Percentiles rank a stretch among this genome's conserved stretches.
These are phyloP conservation scores for Calonectria henricotiae DNA, from an alignment of 2,329 filamentous ascomycete species.

Conservation along the genomic window DNA sequence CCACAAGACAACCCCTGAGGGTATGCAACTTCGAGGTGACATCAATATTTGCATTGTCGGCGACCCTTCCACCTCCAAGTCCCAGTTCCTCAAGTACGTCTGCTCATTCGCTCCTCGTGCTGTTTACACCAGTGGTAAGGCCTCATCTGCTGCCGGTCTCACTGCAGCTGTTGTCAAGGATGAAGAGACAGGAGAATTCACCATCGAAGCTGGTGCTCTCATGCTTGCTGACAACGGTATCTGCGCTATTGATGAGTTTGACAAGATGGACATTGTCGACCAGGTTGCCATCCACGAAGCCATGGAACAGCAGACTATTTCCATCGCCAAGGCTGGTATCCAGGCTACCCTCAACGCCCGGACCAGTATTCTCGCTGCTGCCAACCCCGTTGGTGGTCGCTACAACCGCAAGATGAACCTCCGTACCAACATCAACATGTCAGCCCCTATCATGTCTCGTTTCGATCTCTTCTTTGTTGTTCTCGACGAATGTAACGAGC, in stretches of 20 bases:
- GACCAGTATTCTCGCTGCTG: constrained; percentile 94
- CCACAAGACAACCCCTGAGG: constrained; percentile 90
- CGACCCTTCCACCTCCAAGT: constrained; percentile 97
- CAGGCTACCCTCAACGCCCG: constrained; percentile 97
- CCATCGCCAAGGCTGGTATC: constrained; percentile 98
- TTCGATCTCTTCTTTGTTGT: constrained; percentile 99
- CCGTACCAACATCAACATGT: constrained; percentile 98
- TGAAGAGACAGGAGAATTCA: constrained; percentile 98
- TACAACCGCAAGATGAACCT: constrained; percentile 97
- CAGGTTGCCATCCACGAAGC: constrained; percentile 99
- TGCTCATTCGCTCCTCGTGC: constrained; percentile 97
- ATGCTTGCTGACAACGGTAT: constrained; percentile 99
- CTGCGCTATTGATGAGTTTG: constrained; percentile 98
- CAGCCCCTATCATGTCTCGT: constrained; percentile 98
- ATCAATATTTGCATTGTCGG: constrained; percentile 99
- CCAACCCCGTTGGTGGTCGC: constrained; percentile 95
- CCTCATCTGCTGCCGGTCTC: constrained; percentile 96
- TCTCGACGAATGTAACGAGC: constrained; percentile 95
- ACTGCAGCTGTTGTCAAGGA: constrained; percentile 98
- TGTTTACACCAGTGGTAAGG: constrained; percentile 98
- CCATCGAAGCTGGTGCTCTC: constrained; percentile 96
- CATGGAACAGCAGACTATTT: constrained; percentile 99
- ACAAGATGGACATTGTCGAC: constrained; percentile 99
- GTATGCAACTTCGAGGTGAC: constrained; percentile 95
- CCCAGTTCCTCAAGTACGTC: constrained; percentile 98